phyloP scores from a whole-genome alignment of 805 yeast genomes.

The Teunomyces cretensis region DNA sequence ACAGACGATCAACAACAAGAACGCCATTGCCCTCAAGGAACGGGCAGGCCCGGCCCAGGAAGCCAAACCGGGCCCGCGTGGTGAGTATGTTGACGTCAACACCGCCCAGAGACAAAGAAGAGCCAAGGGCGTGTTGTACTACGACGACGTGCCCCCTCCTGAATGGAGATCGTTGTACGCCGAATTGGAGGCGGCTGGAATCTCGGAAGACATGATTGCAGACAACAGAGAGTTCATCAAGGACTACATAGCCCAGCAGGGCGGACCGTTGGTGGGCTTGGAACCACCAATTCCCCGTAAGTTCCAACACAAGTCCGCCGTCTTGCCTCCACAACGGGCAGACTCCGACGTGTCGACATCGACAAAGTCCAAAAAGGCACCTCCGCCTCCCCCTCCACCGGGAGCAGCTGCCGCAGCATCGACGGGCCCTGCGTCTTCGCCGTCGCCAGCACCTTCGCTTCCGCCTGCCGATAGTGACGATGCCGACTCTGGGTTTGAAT shows the following conservation, averaged over 20 bases:
- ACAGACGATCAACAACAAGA: slow-evolving; percentile 80
- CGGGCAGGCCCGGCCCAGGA: slow-evolving; percentile 21
- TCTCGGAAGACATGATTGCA: slow-evolving; percentile 84
- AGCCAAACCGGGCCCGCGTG: slow-evolving; percentile 60
- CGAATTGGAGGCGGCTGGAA: slow-evolving; percentile 75
- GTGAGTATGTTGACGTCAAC: slow-evolving; percentile 49
- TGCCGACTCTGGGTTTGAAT: too few species aligned
- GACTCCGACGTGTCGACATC: slow-evolving; percentile 28
- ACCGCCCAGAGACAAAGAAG: slow-evolving; percentile 58
- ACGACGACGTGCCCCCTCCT: slow-evolving; percentile 77
- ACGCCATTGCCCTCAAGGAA: slow-evolving; percentile 79
- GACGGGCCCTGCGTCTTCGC: slow-evolving; percentile 3
- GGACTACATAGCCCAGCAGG: slow-evolving; percentile 68
- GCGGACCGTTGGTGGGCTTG: slow-evolving; percentile 77
- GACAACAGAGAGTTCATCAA: slow-evolving; percentile 82
- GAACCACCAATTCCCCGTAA: slow-evolving; percentile 83
- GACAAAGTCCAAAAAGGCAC: slow-evolving; percentile 23
- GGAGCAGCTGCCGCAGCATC: slow-evolving; percentile 12
- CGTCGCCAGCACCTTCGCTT: slow-evolving; percentile 11
- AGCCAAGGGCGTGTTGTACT: slow-evolving; percentile 61
- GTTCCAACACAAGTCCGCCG: slow-evolving; percentile 29
- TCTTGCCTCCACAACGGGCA: slow-evolving; percentile 12
- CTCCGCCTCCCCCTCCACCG: slow-evolving; percentile 43
- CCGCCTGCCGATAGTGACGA: slow-evolving; percentile 6
- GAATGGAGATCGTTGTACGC: slow-evolving; percentile 79